These are phyloP conservation scores for Antrodiella citrinella DNA, from an alignment of 768 basidiomycete genomes.

Conservation along the genomic window DNA sequence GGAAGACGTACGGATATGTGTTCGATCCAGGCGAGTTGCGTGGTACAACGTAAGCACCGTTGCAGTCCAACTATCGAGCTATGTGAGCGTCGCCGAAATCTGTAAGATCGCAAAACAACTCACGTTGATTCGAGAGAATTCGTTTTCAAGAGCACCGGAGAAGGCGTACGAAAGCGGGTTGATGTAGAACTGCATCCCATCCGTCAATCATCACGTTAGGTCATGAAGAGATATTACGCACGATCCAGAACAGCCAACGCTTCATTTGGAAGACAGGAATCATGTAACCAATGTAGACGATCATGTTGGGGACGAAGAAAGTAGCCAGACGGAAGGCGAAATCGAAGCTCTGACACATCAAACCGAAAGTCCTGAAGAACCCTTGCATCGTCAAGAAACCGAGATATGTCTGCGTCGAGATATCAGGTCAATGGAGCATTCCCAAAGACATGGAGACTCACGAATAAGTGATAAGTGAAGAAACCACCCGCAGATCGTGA, in stretches of 20 bases:
- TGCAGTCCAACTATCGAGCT: slow-evolving; percentile 45
- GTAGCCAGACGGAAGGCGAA: slow-evolving; percentile 45
- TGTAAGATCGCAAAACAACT: slow-evolving; percentile 17
- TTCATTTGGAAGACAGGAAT: slow-evolving; percentile 67
- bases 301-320: slow-evolving; percentile 71
- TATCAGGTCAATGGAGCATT: background rate
- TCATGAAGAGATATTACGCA: slow-evolving; percentile 29
- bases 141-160: slow-evolving; percentile 77
- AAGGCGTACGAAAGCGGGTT: slow-evolving; percentile 76
- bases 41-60: slow-evolving; percentile 58
- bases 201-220: too few relatives aligned
- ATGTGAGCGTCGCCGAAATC: too few relatives aligned
- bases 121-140: slow-evolving; percentile 66
- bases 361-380: slow-evolving; percentile 73
- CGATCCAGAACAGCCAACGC: slow-evolving; percentile 82
- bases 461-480: slow-evolving; percentile 57
- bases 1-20: slow-evolving; percentile 52
- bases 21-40: slow-evolving; percentile 47
- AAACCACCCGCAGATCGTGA: slow-evolving; percentile 31
- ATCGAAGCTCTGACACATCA: slow-evolving; percentile 47
- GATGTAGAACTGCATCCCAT: slow-evolving; percentile 58
- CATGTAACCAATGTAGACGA: slow-evolving; percentile 65
- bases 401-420: slow-evolving; percentile 34
- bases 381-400: slow-evolving; percentile 71
- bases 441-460: slow-evolving; percentile 7